A percentile compares a stretch with the other conserved stretches of the same genome.
Conservation (phyloP, 2,329 filamentous ascomycete species). For the Waltergamsia citrina region DNA sequence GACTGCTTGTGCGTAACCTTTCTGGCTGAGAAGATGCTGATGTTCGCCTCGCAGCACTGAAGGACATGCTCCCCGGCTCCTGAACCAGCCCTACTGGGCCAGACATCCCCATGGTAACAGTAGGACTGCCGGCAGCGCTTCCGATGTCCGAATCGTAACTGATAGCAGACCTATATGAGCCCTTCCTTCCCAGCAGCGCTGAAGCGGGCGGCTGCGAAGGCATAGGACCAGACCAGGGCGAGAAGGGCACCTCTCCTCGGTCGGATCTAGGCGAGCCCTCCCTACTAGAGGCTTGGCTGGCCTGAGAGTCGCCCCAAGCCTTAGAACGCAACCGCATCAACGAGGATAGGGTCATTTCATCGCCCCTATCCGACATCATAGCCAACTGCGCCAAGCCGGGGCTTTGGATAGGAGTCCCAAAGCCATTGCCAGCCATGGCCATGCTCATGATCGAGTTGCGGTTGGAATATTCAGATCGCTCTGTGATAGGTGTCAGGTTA, state of each 20-base stretch:
- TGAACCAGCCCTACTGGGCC: neutral
- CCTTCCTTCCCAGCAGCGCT: slow-evolving; percentile 23
- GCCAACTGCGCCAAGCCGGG: slow-evolving; percentile 73
- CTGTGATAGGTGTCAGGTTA: slow-evolving; percentile 91
- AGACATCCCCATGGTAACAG: slow-evolving; percentile 22
- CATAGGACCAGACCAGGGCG: slow-evolving; percentile 23
- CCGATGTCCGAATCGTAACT: slow-evolving; percentile 36
- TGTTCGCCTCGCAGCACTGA: neutral
- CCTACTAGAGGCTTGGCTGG: slow-evolving; percentile 46
- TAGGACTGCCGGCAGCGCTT: slow-evolving; percentile 40
- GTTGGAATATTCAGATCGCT: slow-evolving; percentile 91
- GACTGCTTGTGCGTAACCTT: slow-evolving; percentile 1
- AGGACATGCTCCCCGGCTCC: neutral
- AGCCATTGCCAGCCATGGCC: slow-evolving; percentile 27
- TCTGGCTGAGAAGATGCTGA: slow-evolving; percentile 8
- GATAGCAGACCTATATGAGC: slow-evolving; percentile 38
- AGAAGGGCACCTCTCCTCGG: slow-evolving; percentile 35
- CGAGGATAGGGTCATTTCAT: slow-evolving; percentile 64
- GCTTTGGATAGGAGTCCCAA: slow-evolving; percentile 46
- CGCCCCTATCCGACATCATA: slow-evolving; percentile 43
- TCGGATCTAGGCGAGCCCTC: slow-evolving; percentile 42
- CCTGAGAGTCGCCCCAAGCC: slow-evolving; percentile 75
- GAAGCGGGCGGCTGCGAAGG: neutral
- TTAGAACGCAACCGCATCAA: slow-evolving; percentile 64
- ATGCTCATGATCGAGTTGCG: slow-evolving; percentile 83